Conservation (phyloP, 2,329 filamentous ascomycete species). For the Calonectria fujianensis region DNA sequence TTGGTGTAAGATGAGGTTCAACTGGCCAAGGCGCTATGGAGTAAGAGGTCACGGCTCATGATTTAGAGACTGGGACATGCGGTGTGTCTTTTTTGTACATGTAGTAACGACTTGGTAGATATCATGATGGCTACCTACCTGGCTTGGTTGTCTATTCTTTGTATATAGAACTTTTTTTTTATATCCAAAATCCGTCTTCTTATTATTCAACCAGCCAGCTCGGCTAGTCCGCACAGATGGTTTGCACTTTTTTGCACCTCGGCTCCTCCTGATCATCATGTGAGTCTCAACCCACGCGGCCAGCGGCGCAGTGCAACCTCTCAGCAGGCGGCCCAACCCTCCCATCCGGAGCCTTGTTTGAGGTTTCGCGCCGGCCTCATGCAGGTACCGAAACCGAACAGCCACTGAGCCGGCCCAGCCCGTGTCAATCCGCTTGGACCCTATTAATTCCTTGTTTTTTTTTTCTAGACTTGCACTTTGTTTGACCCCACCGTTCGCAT, state of each 20-base stretch:
- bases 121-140: slow-evolving; percentile 22
- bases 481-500: not conserved
- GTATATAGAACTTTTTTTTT: slow-evolving; percentile 18
- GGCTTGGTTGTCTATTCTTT: slow-evolving; percentile 13
- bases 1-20: slow-evolving; percentile 10
- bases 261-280: not conserved
- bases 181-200: slow-evolving; percentile 3
- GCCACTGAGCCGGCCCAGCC: slow-evolving; percentile 12
- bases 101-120: slow-evolving; percentile 32
- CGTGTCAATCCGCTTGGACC: not conserved
- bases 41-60: slow-evolving; percentile 34
- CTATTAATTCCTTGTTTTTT: not conserved
- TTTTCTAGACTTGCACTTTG: not conserved
- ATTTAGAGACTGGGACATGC: slow-evolving; percentile 26
- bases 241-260: not conserved
- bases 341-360: slow-evolving; percentile 3
- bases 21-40: slow-evolving; percentile 35
- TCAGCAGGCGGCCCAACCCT: slow-evolving; percentile 14
- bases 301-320: slow-evolving; percentile 13
- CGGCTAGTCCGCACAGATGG: too few relatives aligned
- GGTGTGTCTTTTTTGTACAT: slow-evolving; percentile 16
- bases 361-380: slow-evolving; percentile 27
- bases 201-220: not conserved
- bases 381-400: slow-evolving; percentile 34
- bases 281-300: not conserved